Percentiles rank a stretch among this genome's conserved stretches.
phyloP scores from a whole-genome alignment of 1,139 yeast genomes.

The Maudiozyma humilis region DNA sequence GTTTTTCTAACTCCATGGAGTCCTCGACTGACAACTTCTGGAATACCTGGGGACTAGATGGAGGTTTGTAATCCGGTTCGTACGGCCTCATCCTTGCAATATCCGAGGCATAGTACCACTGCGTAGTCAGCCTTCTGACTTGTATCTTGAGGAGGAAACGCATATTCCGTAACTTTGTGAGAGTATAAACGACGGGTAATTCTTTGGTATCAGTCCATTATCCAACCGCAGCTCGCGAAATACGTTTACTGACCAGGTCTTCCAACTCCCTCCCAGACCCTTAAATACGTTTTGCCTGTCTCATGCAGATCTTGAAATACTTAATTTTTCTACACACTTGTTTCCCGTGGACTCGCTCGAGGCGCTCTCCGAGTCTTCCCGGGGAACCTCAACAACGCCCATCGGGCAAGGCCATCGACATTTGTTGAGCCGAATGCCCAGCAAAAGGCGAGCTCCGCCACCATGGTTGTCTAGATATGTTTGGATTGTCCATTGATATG shows the following conservation, averaged over 20 bases:
- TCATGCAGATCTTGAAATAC: not conserved
- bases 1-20: constrained; percentile 49
- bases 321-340: too few relatives aligned
- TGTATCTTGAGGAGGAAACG: not conserved
- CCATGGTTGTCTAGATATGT: not conserved
- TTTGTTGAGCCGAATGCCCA: not conserved
- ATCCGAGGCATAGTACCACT: constrained; percentile 82
- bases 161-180: too few relatives aligned
- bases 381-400: not conserved
- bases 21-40: constrained; percentile 63
- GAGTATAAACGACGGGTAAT: too few relatives aligned
- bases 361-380: too few relatives aligned
- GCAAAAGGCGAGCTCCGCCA: too few relatives aligned
- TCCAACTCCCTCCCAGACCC: too few relatives aligned
- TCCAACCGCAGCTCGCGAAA: too few relatives aligned
- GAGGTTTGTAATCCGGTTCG: constrained; percentile 41
- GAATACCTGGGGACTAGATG: constrained; percentile 50
- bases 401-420: not conserved
- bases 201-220: too few relatives aligned
- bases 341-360: too few relatives aligned
- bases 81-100: constrained; percentile 61
- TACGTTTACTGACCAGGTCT: too few relatives aligned
- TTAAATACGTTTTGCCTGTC: not conserved
- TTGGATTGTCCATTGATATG: not conserved
- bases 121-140: constrained; percentile 6